Percentiles rank a stretch among this genome's conserved stretches.
Conservation (phyloP, 208 protist species). For the Acanthamoeba pearcei region DNA sequence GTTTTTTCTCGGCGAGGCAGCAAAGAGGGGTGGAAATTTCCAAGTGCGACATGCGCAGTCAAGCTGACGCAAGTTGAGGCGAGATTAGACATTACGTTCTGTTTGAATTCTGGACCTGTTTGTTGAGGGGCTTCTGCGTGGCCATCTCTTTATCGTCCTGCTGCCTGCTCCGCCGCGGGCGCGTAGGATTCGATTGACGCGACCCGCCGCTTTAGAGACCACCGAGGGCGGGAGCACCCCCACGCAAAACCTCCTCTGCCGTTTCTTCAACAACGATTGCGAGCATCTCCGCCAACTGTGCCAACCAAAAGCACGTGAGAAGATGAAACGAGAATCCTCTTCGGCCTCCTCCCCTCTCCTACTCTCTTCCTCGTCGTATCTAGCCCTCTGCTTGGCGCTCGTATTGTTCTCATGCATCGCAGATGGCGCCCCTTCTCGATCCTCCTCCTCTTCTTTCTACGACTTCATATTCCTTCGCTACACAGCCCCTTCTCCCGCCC, state of each 20-base stretch:
- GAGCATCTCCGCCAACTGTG: neutral
- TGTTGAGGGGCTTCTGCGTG: neutral
- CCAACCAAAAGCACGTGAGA: neutral
- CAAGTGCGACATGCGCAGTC: neutral
- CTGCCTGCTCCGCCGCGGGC: neutral
- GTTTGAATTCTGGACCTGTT: neutral
- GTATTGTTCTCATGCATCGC: neutral
- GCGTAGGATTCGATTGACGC: neutral
- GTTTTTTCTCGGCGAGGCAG: too few relatives aligned
- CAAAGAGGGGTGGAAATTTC: neutral
- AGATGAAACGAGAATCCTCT: neutral
- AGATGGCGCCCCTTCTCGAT: neutral
- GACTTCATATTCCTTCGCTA: constrained; percentile 11
- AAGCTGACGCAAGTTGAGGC: neutral
- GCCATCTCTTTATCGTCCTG: too few relatives aligned
- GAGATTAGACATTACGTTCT: neutral
- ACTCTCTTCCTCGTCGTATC: neutral
- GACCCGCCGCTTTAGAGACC: too few relatives aligned
- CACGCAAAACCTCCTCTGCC: neutral
- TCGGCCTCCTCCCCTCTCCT: neutral
- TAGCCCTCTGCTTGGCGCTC: neutral
- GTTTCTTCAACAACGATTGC: neutral
- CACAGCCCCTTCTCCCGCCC: neutral
- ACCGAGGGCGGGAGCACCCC: too few relatives aligned
- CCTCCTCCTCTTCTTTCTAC: constrained; percentile 28